A percentile compares a stretch with the other conserved stretches of the same genome.
Evolutionary conservation across 139 green algal species (phyloP).

Genomic region (Zygnema circumcarinatum): DNA sequence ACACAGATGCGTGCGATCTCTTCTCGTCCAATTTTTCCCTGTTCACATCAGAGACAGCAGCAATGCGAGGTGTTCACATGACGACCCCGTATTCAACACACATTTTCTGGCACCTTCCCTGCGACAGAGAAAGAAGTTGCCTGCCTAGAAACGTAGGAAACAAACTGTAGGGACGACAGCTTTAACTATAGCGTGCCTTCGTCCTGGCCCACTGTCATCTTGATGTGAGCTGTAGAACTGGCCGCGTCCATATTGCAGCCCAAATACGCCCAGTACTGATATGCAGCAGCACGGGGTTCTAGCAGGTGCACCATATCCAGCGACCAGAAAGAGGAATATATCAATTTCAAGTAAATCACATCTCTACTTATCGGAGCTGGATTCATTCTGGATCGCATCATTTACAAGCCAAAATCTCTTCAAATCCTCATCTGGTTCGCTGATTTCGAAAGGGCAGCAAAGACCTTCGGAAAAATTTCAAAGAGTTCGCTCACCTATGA

Average conservation of each 20-base stretch:
- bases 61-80: constrained; percentile 6
- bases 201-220: neutral
- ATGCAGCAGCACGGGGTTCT: neutral
- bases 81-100: neutral
- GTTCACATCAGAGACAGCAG: constrained; percentile 8
- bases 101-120: neutral
- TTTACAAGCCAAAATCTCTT: too few relatives aligned
- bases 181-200: neutral
- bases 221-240: constrained; percentile 7
- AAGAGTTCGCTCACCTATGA: too few relatives aligned
- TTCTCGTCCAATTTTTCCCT: constrained; percentile 83
- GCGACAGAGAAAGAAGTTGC: neutral
- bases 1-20: constrained; percentile 87
- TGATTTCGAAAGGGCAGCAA: too few relatives aligned
- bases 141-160: too few relatives aligned
- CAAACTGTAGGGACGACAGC: too few relatives aligned
- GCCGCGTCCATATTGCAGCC: neutral
- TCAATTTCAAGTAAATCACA: neutral
- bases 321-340: neutral
- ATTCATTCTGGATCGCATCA: constrained; percentile 1
- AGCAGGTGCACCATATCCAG: neutral
- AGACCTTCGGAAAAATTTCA: too few relatives aligned
- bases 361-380: constrained; percentile 10
- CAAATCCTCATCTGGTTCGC: constrained; percentile 4
- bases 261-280: neutral